Conservation (phyloP, 2,329 filamentous ascomycete species). For the Apiospora marii region DNA sequence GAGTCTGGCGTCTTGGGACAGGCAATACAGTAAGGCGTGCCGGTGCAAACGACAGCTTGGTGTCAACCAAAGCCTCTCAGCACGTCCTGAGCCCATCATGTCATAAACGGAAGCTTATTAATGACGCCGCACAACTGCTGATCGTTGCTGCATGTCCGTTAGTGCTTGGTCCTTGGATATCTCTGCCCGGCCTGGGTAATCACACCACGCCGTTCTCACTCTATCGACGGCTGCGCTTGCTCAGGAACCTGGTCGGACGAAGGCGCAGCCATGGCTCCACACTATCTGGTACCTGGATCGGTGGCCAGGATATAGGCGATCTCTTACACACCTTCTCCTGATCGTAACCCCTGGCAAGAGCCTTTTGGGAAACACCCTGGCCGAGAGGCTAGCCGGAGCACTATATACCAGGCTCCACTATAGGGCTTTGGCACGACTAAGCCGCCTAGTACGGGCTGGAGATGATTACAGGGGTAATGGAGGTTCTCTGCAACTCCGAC, state of each 20-base stretch:
- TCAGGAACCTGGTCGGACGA: conserved; percentile 13
- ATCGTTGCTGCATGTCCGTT: background rate
- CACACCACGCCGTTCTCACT: conserved; percentile 7
- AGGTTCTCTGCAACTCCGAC: conserved; percentile 11
- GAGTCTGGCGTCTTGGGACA: background rate
- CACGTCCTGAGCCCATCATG: background rate
- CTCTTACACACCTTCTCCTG: conserved; percentile 14
- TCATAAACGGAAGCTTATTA: conserved; percentile 4
- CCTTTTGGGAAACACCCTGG: conserved; percentile 9
- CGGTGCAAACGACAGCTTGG: background rate
- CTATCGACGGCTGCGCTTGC: conserved; percentile 1
- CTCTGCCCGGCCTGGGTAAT: background rate
- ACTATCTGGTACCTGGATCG: conserved; percentile 13
- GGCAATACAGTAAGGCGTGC: background rate
- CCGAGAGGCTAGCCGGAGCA: background rate
- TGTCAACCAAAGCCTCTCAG: conserved; percentile 8
- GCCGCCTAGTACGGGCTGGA: conserved; percentile 14
- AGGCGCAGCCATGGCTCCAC: conserved; percentile 15
- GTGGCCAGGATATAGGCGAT: conserved; percentile 2
- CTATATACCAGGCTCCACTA: conserved; percentile 9
- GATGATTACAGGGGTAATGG: conserved; percentile 21
- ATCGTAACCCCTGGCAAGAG: conserved; percentile 12
- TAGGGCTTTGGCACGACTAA: conserved; percentile 7
- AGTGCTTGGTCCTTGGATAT: background rate
- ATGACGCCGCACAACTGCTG: conserved; percentile 8